A percentile compares a stretch with the other conserved stretches of the same genome.
These are phyloP conservation scores for Kazachstania bromeliacearum DNA, from an alignment of 805 yeast genomes.

Conservation along the genomic window DNA sequence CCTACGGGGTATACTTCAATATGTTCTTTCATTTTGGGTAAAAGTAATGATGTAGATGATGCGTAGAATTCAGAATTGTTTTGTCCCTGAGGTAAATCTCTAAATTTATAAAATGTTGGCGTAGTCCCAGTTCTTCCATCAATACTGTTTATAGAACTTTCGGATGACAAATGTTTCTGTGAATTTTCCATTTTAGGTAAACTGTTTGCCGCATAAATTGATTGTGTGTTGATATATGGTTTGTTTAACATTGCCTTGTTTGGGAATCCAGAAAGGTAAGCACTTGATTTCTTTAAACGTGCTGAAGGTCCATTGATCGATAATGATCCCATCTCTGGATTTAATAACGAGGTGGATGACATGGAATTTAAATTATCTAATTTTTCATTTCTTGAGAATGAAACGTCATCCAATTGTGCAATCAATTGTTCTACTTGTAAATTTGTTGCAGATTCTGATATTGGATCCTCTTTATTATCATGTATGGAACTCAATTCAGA, in stretches of 20 bases:
- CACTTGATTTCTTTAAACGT: constrained; percentile 26
- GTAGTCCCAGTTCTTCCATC: too few relatives aligned
- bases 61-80: constrained; percentile 1
- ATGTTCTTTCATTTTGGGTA: neutral
- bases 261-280: constrained; percentile 26
- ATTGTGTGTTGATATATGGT: constrained; percentile 3
- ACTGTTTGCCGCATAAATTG: constrained; percentile 1
- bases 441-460: constrained; percentile 13
- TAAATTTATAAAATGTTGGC: constrained; percentile 20
- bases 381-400: constrained; percentile 19
- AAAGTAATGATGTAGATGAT: constrained; percentile 1
- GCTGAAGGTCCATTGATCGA: neutral
- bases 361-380: neutral
- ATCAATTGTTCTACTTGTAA: constrained; percentile 24
- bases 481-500: neutral
- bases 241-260: neutral
- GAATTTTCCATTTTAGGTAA: neutral
- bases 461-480: too few relatives aligned
- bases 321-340: neutral
- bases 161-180: too few relatives aligned
- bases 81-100: neutral
- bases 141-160: too few relatives aligned
- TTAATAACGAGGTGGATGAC: neutral
- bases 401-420: constrained; percentile 24
- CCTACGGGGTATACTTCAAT: constrained; percentile 52